Conservation (phyloP, 371 early-diverging fungal genomes). For the Saksenaea oblongispora region DNA sequence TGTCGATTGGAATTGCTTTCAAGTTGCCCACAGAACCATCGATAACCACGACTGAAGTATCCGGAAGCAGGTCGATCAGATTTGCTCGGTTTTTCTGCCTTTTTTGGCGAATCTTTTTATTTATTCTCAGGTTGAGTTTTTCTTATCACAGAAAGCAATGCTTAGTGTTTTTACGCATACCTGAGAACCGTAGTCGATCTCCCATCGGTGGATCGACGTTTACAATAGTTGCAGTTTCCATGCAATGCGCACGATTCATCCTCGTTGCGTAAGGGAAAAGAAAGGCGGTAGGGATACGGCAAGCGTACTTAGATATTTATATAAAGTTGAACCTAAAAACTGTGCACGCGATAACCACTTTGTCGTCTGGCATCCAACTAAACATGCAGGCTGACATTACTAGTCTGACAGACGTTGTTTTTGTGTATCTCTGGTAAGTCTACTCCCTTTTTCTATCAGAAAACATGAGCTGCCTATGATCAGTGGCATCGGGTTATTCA, state of each 20-base stretch:
- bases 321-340: background rate
- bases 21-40: background rate
- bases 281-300: background rate
- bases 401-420: background rate
- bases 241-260: background rate
- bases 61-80: background rate
- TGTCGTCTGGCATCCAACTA: background rate
- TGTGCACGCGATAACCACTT: slow-evolving; percentile 1
- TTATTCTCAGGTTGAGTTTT: background rate
- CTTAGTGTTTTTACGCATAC: background rate
- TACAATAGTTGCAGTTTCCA: background rate
- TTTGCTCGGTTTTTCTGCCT: background rate
- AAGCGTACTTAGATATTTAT: background rate
- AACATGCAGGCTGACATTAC: background rate
- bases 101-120: background rate
- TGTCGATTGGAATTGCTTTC: slow-evolving; percentile 15
- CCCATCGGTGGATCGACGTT: background rate
- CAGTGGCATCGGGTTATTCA: background rate
- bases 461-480: background rate
- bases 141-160: background rate
- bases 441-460: background rate
- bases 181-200: background rate
- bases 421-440: background rate
- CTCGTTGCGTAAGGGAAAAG: background rate
- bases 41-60: background rate